Evolutionary conservation across 2,329 filamentous ascomycete genomes (phyloP), one percentile per base, ranked within the genome.

Genomic region (Neophaeococcomyces aloes): DNA sequence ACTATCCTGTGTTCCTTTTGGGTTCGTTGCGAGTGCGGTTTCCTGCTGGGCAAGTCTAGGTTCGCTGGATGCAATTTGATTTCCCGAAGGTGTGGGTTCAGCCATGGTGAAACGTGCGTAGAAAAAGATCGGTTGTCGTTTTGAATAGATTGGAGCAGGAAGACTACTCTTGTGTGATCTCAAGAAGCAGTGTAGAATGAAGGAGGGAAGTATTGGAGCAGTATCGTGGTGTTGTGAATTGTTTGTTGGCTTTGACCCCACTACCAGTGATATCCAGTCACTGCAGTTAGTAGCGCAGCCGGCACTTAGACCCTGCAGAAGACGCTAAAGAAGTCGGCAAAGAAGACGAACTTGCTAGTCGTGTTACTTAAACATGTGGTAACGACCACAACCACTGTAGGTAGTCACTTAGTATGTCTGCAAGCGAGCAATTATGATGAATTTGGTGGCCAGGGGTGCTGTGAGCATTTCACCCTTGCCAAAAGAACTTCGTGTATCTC

Each of bases 21-120:
- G 47, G 32, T 53, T 52, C 38, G 49, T 49, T 21, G 48, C 48
- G 33, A 52, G 45, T 11, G 53, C 42, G 31, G 50, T 54, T 44
- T 54, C 52, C 42, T 47, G 36, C 49, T 53, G 23, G 6, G 48
- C 48, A 27, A 46, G 44, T 46, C 49, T 45, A 29, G 45, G 50
- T 31, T 49, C 50, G 19, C 47, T 44, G 18, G 53, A 51, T 30
- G 52, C 48, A 30, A 38, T 39, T 36, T 53, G 48, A 35, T 49
- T 47, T 17, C 52, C 50, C 27, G 52, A 45, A 15, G 52, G 48
- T 15, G 52, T 50, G 18, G 50, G 47, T 34, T 54, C 53, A 25
- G 48, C 36, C 41, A 53, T 51, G 36, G 15, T 35, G 23, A 18
- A 29, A 17, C 18, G 15, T 4, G 29, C 18, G n/a, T n/a, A n/a